Base-by-base conservation (phyloP, 2,329 filamentous ascomycete species). In the Zymoseptoria pseudotritici region DNA sequence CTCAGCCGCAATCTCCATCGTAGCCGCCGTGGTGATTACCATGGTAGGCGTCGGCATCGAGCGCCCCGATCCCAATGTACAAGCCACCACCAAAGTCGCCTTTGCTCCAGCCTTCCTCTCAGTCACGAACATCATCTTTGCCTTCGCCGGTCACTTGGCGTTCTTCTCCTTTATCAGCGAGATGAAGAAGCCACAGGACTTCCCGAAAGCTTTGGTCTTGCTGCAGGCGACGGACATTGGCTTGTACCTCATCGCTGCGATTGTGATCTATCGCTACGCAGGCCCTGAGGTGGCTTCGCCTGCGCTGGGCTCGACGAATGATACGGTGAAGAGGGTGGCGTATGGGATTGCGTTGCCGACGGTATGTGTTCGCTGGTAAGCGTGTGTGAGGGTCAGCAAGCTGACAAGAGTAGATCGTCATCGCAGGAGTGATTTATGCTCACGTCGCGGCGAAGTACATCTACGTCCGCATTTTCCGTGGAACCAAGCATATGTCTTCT, bases 261-360 rank as follows among this genome's bases (percentile, higher is more conserved):
- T 84, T 4, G 83, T 90, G 29, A 86, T 89, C 63, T 90, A 90
- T 73, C 76, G 82, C 60, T 89, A 80, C 65, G 82, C 81, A 2
- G 87, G 87, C 0, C 76, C 79, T 0, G 73, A 79, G 19, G 85
- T 89, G 0, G 77, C 79, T 1, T 85, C 83, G 0, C 87, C 87
- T 0, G 86, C 87, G 0, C 78, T 90, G 1, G 83, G 84, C 4
- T 86, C 85, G 0, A 82, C 85, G 4, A 78, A 79, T 1, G 71
- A 71, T 0, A 65, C 80, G 0, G 74, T 88, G 29, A 77, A 79
- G 52, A 89, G 88, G 71, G 75, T 86, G 10, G 85, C 86, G 13
- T 90, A 85, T 74, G 87, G 86, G 21, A 78, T 90, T 60, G 87
- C 87, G 0, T 78, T 88, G 4, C 87, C 86, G 7, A 89, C 87